Evolutionary conservation across 768 basidiomycete species (phyloP).

Genomic region (Pulveroboletus ravenelii): DNA sequence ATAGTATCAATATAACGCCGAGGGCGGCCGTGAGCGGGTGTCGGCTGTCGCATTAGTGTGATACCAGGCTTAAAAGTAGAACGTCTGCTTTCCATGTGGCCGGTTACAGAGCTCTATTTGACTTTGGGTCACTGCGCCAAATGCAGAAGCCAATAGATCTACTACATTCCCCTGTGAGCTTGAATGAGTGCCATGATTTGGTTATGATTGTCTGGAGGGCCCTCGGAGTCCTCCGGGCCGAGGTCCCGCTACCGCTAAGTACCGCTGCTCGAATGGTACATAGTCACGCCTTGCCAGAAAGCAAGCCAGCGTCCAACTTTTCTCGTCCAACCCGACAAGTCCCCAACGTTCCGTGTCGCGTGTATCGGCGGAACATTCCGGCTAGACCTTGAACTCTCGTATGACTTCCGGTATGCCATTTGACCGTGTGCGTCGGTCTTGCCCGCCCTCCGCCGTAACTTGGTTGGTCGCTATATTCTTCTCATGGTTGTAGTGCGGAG

Average conservation of each 20-base stretch:
- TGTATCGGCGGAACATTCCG: background rate
- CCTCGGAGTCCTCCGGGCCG: background rate
- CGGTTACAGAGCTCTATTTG: background rate
- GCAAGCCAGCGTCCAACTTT: no score
- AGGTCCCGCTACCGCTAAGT: background rate
- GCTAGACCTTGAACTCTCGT: background rate
- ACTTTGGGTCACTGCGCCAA: background rate
- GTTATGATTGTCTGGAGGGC: background rate
- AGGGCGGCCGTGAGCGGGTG: background rate
- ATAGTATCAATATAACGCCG: slow-evolving; percentile 24
- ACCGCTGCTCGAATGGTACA: no score
- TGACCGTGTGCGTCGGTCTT: no score
- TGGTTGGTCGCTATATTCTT: slow-evolving; percentile 20
- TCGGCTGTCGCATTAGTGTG: background rate
- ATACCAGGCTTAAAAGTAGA: slow-evolving; percentile 9
- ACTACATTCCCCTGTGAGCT: background rate
- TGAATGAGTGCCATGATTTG: background rate
- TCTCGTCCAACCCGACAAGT: background rate
- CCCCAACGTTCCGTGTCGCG: background rate
- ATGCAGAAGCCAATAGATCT: background rate
- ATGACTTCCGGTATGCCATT: slow-evolving; percentile 18
- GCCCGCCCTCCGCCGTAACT: slow-evolving; percentile 10
- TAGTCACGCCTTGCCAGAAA: background rate
- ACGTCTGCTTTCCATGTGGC: slow-evolving; percentile 4
- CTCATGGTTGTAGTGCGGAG: background rate